Evolutionary conservation across 352 stramenopile species (phyloP), one percentile per base, ranked within the genome.

Genomic region (Globisporangium splendens): DNA sequence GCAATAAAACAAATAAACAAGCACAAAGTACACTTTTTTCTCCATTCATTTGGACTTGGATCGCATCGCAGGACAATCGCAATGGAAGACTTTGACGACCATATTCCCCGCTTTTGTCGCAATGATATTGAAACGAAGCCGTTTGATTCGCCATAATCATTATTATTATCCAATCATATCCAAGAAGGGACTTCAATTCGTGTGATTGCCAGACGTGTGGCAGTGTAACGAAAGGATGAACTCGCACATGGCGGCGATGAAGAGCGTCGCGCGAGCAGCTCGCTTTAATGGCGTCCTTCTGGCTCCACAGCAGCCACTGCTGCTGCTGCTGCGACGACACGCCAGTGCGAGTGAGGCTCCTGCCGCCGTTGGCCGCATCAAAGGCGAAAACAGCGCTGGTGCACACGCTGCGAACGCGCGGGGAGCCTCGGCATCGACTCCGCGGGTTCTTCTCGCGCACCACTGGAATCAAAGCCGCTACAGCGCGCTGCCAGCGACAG

Each of bases 1-100:
- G 52, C 52, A 50, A 50, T 47, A 46, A 56, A 56, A 47, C 31
- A 47, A 33, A 56, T 21, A 46, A 31, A 20, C 38, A 57, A 7
- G 24, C 35, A 57, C 38, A 57, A 28, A 57, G 33, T 28, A 57
- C 39, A 57, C 46, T 39, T 35, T 10, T 35, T 35, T 35, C 28
- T 35, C 10, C n/a, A n/a, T n/a, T n/a, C n/a, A n/a, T n/a, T n/a
- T n/a, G n/a, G n/a, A 5, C 24, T 31, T 31, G 24, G 5, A 31
- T 31, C 24, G 24, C 24, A 5, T 31, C 5, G 28, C 28, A 8
- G 5, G 8, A 35, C 7, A 8, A 10, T 35, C 28, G 28, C 28
- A 35, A 35, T 10, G 24, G n/a, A n/a, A n/a, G n/a, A n/a, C n/a
- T 5, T 31, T 31, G 24, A 31, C 24, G 24, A 35, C 7, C n/a